Evolutionary conservation across 2,329 filamentous ascomycete species (phyloP).

Genomic region (Ilyonectria sp.): DNA sequence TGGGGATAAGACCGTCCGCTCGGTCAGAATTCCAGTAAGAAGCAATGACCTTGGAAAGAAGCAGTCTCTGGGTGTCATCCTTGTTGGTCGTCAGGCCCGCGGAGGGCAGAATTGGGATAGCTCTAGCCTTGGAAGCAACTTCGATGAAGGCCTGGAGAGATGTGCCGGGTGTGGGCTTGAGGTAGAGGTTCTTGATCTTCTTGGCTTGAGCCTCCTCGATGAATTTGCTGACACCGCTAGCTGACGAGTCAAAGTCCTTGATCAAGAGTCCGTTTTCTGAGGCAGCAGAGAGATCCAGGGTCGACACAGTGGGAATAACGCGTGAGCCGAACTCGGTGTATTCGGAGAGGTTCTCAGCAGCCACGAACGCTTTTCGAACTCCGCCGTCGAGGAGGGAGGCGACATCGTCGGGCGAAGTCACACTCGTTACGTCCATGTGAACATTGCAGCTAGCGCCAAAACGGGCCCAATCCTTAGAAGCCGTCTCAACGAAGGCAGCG

Average conservation of each 20-base stretch:
- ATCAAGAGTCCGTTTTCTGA: conserved; percentile 67
- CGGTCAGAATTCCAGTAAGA: conserved; percentile 86
- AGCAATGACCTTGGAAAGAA: conserved; percentile 80
- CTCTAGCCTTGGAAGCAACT: conserved; percentile 65
- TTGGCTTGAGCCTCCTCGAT: conserved; percentile 61
- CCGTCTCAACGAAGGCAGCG: conserved; percentile 71
- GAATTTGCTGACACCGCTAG: conserved; percentile 59
- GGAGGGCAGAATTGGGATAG: conserved; percentile 83
- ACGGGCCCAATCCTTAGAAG: conserved; percentile 63
- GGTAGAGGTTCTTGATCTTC: conserved; percentile 64
- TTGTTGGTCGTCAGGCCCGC: conserved; percentile 78
- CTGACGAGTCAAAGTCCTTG: conserved; percentile 65
- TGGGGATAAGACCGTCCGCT: conserved; percentile 87
- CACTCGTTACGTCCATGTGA: conserved; percentile 82
- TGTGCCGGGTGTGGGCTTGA: conserved; percentile 65
- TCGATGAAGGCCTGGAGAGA: conserved; percentile 64
- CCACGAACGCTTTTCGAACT: conserved; percentile 87
- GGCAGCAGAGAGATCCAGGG: conserved; percentile 61
- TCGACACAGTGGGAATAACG: conserved; percentile 67
- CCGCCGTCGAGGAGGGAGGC: conserved; percentile 87
- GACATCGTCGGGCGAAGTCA: conserved; percentile 80
- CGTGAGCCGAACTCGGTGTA: conserved; percentile 70
- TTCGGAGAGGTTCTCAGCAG: conserved; percentile 75
- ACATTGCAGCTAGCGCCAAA: conserved; percentile 70
- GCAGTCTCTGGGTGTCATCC: conserved; percentile 67